Evolutionary conservation across 106 monocot species (phyloP), one percentile per base, ranked within the genome.

Genomic region (Dendrobium officinale): DNA sequence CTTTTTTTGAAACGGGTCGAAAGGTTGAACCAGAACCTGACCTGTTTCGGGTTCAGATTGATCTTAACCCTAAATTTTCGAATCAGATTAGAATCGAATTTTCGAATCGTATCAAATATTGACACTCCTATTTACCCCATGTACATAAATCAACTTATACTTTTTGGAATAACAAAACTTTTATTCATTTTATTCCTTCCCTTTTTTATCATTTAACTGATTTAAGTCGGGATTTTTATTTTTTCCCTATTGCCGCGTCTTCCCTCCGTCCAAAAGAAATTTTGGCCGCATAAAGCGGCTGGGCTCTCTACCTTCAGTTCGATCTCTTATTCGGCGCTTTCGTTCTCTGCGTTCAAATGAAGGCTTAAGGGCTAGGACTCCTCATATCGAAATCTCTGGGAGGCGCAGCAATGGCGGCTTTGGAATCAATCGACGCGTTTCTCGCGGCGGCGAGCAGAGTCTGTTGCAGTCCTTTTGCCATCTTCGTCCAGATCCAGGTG

Each of bases 401-500:
- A 13, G 72, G 51, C 9, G 15, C 37, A 44, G 17, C 70, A 84
- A 91, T 95, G 92, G 83, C 55, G 81, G 82, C 78, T 13, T 61
- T 88, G 45, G 88, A 74, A 33, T 80, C 55, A 2, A 31, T 91
- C 6, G 97, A 98, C 27, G 85, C 80, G n/a, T 84, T 83, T 17
- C 85, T 98, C 72, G 92, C 86, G 9, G 78, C 86, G 19, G 80
- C 85, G 20, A 98, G 92, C 85, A 77, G 88, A 73, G 86, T 85
- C 22, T 94, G 84, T 81, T 89, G 86, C 81, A 85, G 85, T 44
- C 86, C 92, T 40, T n/a, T 94, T 40, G 97, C 97, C 61, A 75
- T 91, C 67, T 98, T 92, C 81, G 48, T 98, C 75, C 97, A 98
- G 92, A 92, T 98, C 92, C 97, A 98, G 97, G 97, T 98, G 55